These are phyloP conservation scores for Aureobasidium sp. DNA, from an alignment of 2,329 filamentous ascomycete species.

Conservation along the genomic window DNA sequence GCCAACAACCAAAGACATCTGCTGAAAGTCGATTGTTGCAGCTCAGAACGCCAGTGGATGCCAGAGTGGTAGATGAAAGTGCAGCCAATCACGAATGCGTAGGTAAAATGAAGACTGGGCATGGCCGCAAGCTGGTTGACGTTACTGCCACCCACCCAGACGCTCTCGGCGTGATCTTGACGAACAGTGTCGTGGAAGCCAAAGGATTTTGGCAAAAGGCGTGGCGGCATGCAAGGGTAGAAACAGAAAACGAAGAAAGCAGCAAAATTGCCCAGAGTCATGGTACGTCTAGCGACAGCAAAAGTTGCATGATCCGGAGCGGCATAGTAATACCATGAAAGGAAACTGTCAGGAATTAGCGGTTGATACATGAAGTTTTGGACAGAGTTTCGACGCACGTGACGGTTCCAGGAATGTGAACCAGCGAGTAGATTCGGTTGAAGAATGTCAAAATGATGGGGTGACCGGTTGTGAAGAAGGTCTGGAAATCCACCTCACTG, in stretches of 20 bases:
- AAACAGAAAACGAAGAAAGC: constrained; percentile 42
- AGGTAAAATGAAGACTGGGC: constrained; percentile 45
- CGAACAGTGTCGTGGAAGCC: constrained; percentile 37
- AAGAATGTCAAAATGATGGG: constrained; percentile 45
- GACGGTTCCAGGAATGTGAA: constrained; percentile 53
- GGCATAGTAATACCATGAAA: constrained; percentile 53
- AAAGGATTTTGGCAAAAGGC: constrained; percentile 34
- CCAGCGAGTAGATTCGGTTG: constrained; percentile 52
- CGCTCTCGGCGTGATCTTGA: constrained; percentile 34
- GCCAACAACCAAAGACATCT: constrained; percentile 23
- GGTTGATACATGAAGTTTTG: not conserved
- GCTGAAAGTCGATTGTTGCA: constrained; percentile 21
- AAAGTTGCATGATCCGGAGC: constrained; percentile 40
- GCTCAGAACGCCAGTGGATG: constrained; percentile 17
- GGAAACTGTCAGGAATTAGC: constrained; percentile 36
- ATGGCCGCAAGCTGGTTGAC: constrained; percentile 36
- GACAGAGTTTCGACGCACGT: constrained; percentile 32
- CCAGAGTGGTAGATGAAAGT: constrained; percentile 44
- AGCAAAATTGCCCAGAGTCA: constrained; percentile 42
- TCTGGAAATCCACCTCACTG: constrained; percentile 44
- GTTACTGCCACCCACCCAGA: constrained; percentile 38
- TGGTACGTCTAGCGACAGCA: constrained; percentile 31
- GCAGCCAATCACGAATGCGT: constrained; percentile 42
- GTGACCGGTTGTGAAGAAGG: constrained; percentile 49
- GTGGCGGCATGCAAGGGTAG: constrained; percentile 43